These are phyloP conservation scores for Globisporangium polare DNA, from an alignment of 352 stramenopile genomes.

Conservation along the genomic window DNA sequence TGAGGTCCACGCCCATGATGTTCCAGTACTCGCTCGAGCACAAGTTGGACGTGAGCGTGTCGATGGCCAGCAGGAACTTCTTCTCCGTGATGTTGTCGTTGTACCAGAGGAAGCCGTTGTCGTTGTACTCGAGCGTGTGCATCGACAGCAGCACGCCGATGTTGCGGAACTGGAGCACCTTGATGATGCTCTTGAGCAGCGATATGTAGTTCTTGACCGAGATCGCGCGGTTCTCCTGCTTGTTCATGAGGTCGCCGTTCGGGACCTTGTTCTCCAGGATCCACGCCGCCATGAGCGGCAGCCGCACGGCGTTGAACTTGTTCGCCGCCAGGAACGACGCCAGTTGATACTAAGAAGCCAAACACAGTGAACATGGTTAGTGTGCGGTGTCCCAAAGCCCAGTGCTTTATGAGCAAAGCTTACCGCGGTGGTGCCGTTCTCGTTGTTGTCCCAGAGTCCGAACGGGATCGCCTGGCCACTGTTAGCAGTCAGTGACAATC, in stretches of 20 bases:
- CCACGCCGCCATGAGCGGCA: conserved; percentile 59
- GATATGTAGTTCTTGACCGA: conserved; percentile 48
- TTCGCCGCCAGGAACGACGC: conserved; percentile 62
- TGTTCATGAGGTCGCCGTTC: conserved; percentile 40
- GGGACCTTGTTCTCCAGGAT: conserved; percentile 62
- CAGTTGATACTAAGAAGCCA: conserved; percentile 43
- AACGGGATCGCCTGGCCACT: conserved; percentile 58
- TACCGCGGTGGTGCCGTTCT: conserved; percentile 67
- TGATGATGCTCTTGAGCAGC: conserved; percentile 45
- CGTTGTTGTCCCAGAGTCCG: conserved; percentile 62
- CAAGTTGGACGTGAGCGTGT: conserved; percentile 22
- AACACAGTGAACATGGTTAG: neutral
- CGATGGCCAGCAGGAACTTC: conserved; percentile 31
- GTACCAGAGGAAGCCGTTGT: conserved; percentile 48
- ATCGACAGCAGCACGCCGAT: conserved; percentile 59
- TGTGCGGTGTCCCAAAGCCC: neutral
- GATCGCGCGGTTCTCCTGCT: conserved; percentile 55
- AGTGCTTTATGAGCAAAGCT: neutral
- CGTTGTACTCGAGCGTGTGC: conserved; percentile 46
- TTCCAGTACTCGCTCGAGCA: conserved; percentile 36
- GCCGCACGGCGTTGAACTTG: conserved; percentile 74
- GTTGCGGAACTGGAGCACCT: conserved; percentile 50
- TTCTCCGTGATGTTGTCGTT: conserved; percentile 30
- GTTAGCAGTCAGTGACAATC: neutral
- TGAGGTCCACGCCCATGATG: conserved; percentile 34